Base-by-base conservation (phyloP, 306 rosid species). In the Biancaea sappan region DNA sequence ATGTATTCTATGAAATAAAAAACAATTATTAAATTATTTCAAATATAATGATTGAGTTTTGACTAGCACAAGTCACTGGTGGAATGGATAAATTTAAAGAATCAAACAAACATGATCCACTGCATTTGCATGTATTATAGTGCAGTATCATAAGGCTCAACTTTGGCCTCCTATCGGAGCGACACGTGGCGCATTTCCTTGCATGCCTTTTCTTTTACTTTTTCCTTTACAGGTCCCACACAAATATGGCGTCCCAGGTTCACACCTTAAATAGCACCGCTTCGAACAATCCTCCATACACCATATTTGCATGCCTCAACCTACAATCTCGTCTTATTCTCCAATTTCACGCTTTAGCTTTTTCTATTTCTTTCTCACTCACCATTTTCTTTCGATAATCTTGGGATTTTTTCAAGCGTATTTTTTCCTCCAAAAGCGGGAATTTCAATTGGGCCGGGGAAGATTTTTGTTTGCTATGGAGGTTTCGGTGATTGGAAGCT, bases 401-500 rank as follows among this genome's bases (percentile, higher is more conserved):
- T n/a, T 4, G 6, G 0, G 7, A 21, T 14, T 14, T 31, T 22
- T 64, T 24, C 29, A 28, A 15, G 10, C 53, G 61, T 52, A 31
- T 12, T 24, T 19, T 59, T 37, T 52, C 65, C 15, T 41, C 19
- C 16, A 51, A 2, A 24, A 3, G 3, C 24, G 16, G 1, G 60
- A 11, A 53, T 53, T 53, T 24, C 60, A 6, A 53, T 53, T 25
- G 9, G 31, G 31, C 2, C 8, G 56, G 56, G 18, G 56, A 8
- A 19, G 11, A 50, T 5, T 24, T 3, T 14, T 14, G 62, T 56
- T 73, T 53, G 75, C 6, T 34, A 92, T 92, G 97, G 92, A 86
- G 86, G 76, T 79, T 58, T 92, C 93, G 47, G 24, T 83, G 69
- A 72, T 89, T 69, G 76, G 84, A 1, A 80, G 84, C 82, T 88